Base-by-base conservation (phyloP, 179 eudicot species). In the Beta lomatogona region DNA sequence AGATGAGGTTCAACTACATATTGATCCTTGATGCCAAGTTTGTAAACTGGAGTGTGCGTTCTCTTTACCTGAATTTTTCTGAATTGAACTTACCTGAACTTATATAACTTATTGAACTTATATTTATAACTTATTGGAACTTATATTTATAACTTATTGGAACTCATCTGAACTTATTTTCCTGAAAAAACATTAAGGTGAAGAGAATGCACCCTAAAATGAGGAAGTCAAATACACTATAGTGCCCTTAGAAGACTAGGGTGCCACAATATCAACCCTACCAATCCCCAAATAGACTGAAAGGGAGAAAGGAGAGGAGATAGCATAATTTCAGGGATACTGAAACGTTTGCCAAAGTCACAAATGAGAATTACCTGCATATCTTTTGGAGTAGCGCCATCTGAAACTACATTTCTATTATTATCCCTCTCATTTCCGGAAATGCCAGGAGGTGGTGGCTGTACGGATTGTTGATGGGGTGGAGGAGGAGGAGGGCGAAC, bases 391-490 rank as follows among this genome's bases (percentile, higher is more conserved):
- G 70, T 65, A 75, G 75, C 55, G 74, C 89, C 89, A 82, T 89
- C 97, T 69, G 89, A 73, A 48, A 82, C 89, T 13, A 48, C 76
- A 80, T 86, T 73, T 58, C 82, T 85, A 72, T 61, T 86, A 74
- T 73, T 86, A 44, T 90, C 92, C 81, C 80, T 86, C 80, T 90
- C 97, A 85, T 41, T 82, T 68, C 79, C 87, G 54, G 80, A 83
- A 69, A 89, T 89, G 74, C 98, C 97, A 60, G 97, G 96, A 50
- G 93, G 95, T 52, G 91, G 95, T 55, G 93, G 97, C 84, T 86
- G 95, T 53, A 84, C 81, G 83, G 90, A 84, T 80, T 88, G 90
- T 57, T 80, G 90, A 79, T 80, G 86, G 70, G 80, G 82, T 48
- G 89, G 83, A 68, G 89, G 93, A 22, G 94, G 97, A 9, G 93